Evolutionary conservation across 805 yeast genomes (phyloP).

Genomic region (Barnettozyma siamensis): DNA sequence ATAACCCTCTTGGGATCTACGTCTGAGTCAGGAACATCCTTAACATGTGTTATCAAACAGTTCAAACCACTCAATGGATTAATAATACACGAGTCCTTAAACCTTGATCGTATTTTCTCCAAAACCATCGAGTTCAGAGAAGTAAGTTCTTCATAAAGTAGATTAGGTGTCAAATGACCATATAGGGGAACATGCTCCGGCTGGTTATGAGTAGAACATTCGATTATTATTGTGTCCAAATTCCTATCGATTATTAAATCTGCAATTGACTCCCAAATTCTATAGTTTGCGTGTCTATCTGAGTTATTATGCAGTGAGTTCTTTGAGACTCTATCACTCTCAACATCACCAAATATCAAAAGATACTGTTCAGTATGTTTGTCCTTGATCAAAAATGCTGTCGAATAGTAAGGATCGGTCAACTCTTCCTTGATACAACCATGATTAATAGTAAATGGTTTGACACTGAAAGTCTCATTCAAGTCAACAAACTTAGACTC

Average conservation of each 20-base stretch:
- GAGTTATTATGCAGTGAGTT: slow-evolving; percentile 26
- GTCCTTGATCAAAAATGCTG: slow-evolving; percentile 55
- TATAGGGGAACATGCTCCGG: slow-evolving; percentile 46
- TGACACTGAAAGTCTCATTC: slow-evolving; percentile 20
- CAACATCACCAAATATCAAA: slow-evolving; percentile 80
- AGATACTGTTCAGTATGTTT: slow-evolving; percentile 31
- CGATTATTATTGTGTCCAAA: slow-evolving; percentile 59
- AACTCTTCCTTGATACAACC: slow-evolving; percentile 31
- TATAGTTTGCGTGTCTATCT: slow-evolving; percentile 1
- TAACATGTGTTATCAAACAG: slow-evolving; percentile 36
- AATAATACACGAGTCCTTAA: no score
- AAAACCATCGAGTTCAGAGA: slow-evolving; percentile 1
- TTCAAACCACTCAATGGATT: slow-evolving; percentile 20
- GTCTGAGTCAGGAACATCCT: slow-evolving; percentile 31
- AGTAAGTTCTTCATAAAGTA: slow-evolving; percentile 52
- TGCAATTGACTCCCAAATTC: slow-evolving; percentile 56
- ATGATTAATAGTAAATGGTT: slow-evolving; percentile 34
- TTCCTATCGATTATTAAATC: slow-evolving; percentile 34
- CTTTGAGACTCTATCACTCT: slow-evolving; percentile 50
- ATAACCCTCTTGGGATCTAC: slow-evolving; percentile 57
- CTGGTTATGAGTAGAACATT: slow-evolving; percentile 60
- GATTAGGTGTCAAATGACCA: slow-evolving; percentile 76
- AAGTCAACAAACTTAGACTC: slow-evolving; percentile 4
- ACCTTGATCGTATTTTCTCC: background rate
- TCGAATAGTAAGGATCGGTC: slow-evolving; percentile 29